phyloP scores from a whole-genome alignment of 108 stramenopile species.

The Nitzschia sp. region DNA sequence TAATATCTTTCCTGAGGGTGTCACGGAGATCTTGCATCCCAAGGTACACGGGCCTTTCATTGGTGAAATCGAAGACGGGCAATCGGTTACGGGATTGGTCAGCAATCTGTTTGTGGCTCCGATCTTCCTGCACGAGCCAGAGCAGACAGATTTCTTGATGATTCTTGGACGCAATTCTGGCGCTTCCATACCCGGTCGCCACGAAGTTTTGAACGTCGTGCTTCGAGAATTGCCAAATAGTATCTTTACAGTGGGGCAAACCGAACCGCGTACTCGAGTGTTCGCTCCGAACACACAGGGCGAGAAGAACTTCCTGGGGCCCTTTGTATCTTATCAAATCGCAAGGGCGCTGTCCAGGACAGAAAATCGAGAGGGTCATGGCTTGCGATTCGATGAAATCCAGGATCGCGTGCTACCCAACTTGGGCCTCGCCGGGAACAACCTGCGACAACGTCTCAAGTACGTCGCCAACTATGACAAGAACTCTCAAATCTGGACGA shows the following conservation, averaged over 20 bases:
- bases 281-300: constrained; percentile 78
- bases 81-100: constrained; percentile 75
- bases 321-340: constrained; percentile 77
- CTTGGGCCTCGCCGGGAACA: constrained; percentile 48
- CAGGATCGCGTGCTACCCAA: constrained; percentile 63
- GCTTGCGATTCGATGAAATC: constrained; percentile 73
- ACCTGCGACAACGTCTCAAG: constrained; percentile 73
- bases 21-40: constrained; percentile 82
- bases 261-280: constrained; percentile 79
- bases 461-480: constrained; percentile 81
- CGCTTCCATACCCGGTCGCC: constrained; percentile 40
- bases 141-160: constrained; percentile 88
- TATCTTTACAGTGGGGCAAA: constrained; percentile 81
- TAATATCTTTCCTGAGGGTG: constrained; percentile 82
- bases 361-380: constrained; percentile 51
- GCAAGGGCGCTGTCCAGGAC: constrained; percentile 57
- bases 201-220: constrained; percentile 62
- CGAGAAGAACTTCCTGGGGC: constrained; percentile 80
- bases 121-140: constrained; percentile 77
- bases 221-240: constrained; percentile 76
- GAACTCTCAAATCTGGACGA: constrained; percentile 73
- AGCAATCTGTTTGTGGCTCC: constrained; percentile 88
- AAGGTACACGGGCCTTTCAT: constrained; percentile 88
- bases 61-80: constrained; percentile 84
- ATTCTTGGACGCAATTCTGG: constrained; percentile 59